Conservation (phyloP, 1,139 yeast species). For the Waltiozyma sp. region DNA sequence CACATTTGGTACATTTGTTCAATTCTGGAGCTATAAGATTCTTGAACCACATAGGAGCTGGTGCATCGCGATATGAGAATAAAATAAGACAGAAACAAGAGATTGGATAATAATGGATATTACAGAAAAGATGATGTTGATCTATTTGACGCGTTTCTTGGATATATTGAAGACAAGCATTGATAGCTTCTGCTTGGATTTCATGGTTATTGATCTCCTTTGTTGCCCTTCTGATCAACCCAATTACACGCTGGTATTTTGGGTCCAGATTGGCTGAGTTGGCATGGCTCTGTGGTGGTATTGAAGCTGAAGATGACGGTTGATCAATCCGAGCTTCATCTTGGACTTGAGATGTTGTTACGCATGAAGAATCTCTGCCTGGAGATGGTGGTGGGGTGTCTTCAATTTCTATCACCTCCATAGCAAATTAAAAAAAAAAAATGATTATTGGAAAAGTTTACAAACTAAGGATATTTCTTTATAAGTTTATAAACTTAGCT, state of each 20-base stretch:
- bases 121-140: slow-evolving; percentile 44
- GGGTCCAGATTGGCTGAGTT: not conserved
- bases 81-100: slow-evolving; percentile 44
- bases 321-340: not conserved
- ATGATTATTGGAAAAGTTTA: too few species aligned
- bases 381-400: not conserved
- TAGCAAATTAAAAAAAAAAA: not conserved
- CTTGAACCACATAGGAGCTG: slow-evolving; percentile 34
- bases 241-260: not conserved
- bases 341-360: not conserved
- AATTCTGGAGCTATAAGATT: slow-evolving; percentile 30
- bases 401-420: not conserved
- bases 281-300: not conserved
- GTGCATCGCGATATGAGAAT: slow-evolving; percentile 38
- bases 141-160: slow-evolving; percentile 6
- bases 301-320: not conserved
- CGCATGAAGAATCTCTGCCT: not conserved
- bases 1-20: slow-evolving; percentile 40
- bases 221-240: slow-evolving; percentile 20
- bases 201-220: slow-evolving; percentile 18
- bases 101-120: slow-evolving; percentile 34
- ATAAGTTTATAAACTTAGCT: too few species aligned
- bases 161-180: slow-evolving; percentile 19
- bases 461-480: too few species aligned
- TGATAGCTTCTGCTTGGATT: slow-evolving; percentile 23